A percentile compares a stretch with the other conserved stretches of the same genome.
phyloP scores from a whole-genome alignment of 345 rosid species.

The Xanthoceras sorbifolium region DNA sequence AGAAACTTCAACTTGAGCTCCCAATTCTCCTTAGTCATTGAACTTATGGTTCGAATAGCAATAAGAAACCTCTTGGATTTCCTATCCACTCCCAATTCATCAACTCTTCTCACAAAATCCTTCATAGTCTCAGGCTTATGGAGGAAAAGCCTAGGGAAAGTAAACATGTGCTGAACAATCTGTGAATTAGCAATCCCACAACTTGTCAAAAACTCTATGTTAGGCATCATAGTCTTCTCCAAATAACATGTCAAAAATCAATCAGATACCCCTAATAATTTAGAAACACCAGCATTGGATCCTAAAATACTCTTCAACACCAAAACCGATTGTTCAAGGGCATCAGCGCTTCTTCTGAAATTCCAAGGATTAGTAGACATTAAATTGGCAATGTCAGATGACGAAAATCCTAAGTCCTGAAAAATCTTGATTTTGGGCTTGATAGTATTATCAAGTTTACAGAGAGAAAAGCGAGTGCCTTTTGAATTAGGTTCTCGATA shows the following conservation, averaged over 20 bases:
- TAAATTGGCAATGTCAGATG: conserved; percentile 19
- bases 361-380: conserved; percentile 34
- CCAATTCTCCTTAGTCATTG: conserved; percentile 33
- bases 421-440: conserved; percentile 37
- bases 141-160: conserved; percentile 29
- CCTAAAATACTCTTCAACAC: conserved; percentile 29
- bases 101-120: conserved; percentile 28
- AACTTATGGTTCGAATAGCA: conserved; percentile 31
- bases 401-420: conserved; percentile 26
- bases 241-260: conserved; percentile 32
- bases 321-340: conserved; percentile 16
- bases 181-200: conserved; percentile 28
- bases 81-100: conserved; percentile 36
- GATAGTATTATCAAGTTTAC: conserved; percentile 20
- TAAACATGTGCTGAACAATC: conserved; percentile 22
- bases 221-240: conserved; percentile 36
- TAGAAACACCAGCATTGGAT: conserved; percentile 18
- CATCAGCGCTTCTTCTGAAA: conserved; percentile 24
- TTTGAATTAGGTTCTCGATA: conserved; percentile 23
- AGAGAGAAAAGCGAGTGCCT: conserved; percentile 17
- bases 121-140: conserved; percentile 23
- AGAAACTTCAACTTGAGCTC: conserved; percentile 36
- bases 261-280: conserved; percentile 15
- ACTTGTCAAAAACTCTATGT: conserved; percentile 23
- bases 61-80: conserved; percentile 30